Evolutionary conservation across 345 rosid genomes (phyloP).

Genomic region (Raphanus raphanistrum): DNA sequence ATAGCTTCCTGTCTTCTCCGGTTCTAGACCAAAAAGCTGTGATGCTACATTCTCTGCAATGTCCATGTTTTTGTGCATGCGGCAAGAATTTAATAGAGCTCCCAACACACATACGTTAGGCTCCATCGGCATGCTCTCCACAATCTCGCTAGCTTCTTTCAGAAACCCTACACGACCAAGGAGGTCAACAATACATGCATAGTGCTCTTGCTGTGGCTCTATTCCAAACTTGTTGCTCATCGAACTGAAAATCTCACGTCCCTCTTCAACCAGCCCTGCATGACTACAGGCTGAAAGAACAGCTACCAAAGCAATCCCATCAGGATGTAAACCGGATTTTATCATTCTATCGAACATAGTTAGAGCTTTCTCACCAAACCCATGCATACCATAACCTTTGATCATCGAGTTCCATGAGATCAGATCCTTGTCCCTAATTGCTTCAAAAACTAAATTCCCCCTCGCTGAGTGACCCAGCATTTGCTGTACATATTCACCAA

Average conservation of each 20-base stretch:
- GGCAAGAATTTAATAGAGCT: constrained; percentile 70
- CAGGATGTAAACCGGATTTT: constrained; percentile 49
- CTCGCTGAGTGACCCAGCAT: constrained; percentile 55
- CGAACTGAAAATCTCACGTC: constrained; percentile 46
- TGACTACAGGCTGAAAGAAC: constrained; percentile 82
- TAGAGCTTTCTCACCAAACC: constrained; percentile 55
- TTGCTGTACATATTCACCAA: constrained; percentile 75
- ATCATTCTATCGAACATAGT: constrained; percentile 54
- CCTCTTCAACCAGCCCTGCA: constrained; percentile 64
- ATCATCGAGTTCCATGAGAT: constrained; percentile 73
- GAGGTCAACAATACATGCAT: constrained; percentile 73
- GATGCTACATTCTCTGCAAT: constrained; percentile 49
- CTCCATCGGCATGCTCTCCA: constrained; percentile 61
- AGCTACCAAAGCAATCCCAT: constrained; percentile 66
- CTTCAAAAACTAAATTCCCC: constrained; percentile 54
- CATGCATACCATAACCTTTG: constrained; percentile 64
- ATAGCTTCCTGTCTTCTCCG: constrained; percentile 51
- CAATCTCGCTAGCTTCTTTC: constrained; percentile 60
- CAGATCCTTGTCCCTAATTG: constrained; percentile 48
- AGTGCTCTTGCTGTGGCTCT: constrained; percentile 64
- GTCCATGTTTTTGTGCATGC: constrained; percentile 59
- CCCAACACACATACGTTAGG: constrained; percentile 67
- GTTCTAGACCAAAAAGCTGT: constrained; percentile 37
- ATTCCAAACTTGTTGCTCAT: constrained; percentile 47
- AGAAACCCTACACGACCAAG: constrained; percentile 66